These are phyloP conservation scores for Phellinidium pouzarii DNA, from an alignment of 1,284 basidiomycete species.

Conservation along the genomic window DNA sequence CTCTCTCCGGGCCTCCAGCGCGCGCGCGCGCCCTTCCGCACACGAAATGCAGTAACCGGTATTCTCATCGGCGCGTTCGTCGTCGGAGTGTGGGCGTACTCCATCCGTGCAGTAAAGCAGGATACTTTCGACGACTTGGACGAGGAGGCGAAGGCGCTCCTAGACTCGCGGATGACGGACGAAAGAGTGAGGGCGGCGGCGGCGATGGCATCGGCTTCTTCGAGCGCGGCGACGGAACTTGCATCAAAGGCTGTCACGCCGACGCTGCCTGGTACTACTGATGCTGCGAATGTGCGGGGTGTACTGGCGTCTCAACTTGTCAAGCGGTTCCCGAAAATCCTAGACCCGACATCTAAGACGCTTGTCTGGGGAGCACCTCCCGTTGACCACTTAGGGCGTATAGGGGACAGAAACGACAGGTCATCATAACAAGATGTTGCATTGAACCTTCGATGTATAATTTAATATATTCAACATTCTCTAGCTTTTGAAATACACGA, in stretches of 20 bases:
- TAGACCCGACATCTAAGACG: slow-evolving; percentile 55
- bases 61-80: slow-evolving; percentile 67
- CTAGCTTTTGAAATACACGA: too few relatives aligned
- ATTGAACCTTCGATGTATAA: neutral
- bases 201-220: slow-evolving; percentile 10
- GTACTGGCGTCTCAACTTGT: slow-evolving; percentile 42
- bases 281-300: slow-evolving; percentile 27
- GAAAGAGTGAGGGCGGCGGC: slow-evolving; percentile 19
- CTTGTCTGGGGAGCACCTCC: slow-evolving; percentile 66
- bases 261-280: slow-evolving; percentile 14
- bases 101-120: slow-evolving; percentile 89
- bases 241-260: neutral
- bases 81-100: slow-evolving; percentile 86
- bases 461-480: neutral
- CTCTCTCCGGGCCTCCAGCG: slow-evolving; percentile 85
- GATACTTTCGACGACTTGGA: slow-evolving; percentile 86
- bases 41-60: slow-evolving; percentile 79
- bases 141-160: slow-evolving; percentile 59
- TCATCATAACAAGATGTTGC: neutral
- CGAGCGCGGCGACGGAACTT: neutral
- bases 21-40: slow-evolving; percentile 77
- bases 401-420: slow-evolving; percentile 23
- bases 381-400: slow-evolving; percentile 47
- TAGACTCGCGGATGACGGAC: slow-evolving; percentile 29
- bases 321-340: slow-evolving; percentile 38